Conservation (phyloP, 129 eudicot species). For the Lactuca saligna region DNA sequence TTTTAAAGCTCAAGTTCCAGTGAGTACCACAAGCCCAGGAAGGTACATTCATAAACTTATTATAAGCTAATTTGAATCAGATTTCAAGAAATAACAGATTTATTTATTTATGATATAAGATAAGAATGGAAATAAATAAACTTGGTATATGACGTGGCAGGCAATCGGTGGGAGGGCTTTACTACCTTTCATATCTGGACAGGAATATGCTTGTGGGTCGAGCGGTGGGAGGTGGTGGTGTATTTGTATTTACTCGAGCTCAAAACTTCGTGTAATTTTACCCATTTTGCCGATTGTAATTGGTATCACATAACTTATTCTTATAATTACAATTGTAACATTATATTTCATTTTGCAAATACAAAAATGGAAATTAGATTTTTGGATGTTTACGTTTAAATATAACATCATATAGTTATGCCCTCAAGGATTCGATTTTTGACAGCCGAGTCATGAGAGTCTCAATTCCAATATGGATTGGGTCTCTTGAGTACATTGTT, state of each 20-base stretch:
- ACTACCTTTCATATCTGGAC: conserved; percentile 86
- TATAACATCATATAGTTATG: background rate
- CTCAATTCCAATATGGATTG: too few relatives aligned
- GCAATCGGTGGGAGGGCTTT: conserved; percentile 79
- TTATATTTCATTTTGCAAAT: background rate
- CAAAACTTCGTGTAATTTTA: conserved; percentile 43
- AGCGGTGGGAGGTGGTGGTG: conserved; percentile 90
- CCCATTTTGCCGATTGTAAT: background rate
- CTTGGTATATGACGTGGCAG: conserved; percentile 29
- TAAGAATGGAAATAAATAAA: too few relatives aligned
- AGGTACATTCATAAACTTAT: conserved; percentile 36
- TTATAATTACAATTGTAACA: background rate
- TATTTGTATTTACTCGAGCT: conserved; percentile 77
- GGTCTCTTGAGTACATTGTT: too few relatives aligned
- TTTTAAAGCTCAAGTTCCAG: conserved; percentile 83
- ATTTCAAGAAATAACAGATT: too few relatives aligned
- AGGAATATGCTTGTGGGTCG: conserved; percentile 87
- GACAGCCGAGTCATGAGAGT: too few relatives aligned
- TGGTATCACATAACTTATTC: too few relatives aligned
- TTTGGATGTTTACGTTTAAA: background rate
- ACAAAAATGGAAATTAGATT: background rate
- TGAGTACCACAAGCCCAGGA: conserved; percentile 43
- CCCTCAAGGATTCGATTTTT: background rate
- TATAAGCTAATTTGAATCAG: background rate
- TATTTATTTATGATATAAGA: too few relatives aligned